A percentile compares a stretch with the other conserved stretches of the same genome.
Conservation (phyloP, 148 eudicot species). For the Silene uniflora region DNA sequence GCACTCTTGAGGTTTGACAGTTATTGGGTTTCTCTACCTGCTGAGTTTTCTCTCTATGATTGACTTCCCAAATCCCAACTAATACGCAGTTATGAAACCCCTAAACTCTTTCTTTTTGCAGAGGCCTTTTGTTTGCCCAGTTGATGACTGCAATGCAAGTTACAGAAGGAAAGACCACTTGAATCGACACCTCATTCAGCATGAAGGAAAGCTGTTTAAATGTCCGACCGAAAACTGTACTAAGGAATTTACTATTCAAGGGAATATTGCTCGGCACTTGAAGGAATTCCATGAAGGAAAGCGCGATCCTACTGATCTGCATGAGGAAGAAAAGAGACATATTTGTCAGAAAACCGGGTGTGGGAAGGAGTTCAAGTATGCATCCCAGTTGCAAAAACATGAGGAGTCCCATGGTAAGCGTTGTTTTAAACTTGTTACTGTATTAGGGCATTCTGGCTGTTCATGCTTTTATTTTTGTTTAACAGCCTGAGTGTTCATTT, state of each 20-base stretch:
- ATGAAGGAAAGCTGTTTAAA: constrained; percentile 69
- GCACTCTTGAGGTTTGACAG: constrained; percentile 35
- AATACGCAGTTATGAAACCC: neutral
- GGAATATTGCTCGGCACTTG: constrained; percentile 68
- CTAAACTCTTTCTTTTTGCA: constrained; percentile 30
- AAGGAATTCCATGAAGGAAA: constrained; percentile 56
- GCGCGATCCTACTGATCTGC: constrained; percentile 16
- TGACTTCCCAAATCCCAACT: too few relatives aligned
- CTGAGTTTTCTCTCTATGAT: neutral
- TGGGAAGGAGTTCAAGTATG: constrained; percentile 75
- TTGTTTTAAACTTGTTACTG: neutral
- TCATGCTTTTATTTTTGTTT: too few relatives aligned
- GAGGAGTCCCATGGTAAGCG: constrained; percentile 67
- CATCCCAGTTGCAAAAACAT: constrained; percentile 59
- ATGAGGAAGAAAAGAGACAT: constrained; percentile 30
- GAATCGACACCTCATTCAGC: constrained; percentile 67
- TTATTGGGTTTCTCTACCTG: constrained; percentile 18
- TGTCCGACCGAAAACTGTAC: constrained; percentile 60
- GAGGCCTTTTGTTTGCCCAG: constrained; percentile 75
- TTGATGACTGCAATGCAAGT: constrained; percentile 65
- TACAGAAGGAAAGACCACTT: constrained; percentile 91
- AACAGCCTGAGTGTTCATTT: constrained; percentile 1
- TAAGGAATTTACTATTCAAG: constrained; percentile 43
- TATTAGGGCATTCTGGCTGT: too few relatives aligned
- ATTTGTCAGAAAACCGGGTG: constrained; percentile 70